Conservation (phyloP, 805 yeast species). For the Candida stauntonica region DNA sequence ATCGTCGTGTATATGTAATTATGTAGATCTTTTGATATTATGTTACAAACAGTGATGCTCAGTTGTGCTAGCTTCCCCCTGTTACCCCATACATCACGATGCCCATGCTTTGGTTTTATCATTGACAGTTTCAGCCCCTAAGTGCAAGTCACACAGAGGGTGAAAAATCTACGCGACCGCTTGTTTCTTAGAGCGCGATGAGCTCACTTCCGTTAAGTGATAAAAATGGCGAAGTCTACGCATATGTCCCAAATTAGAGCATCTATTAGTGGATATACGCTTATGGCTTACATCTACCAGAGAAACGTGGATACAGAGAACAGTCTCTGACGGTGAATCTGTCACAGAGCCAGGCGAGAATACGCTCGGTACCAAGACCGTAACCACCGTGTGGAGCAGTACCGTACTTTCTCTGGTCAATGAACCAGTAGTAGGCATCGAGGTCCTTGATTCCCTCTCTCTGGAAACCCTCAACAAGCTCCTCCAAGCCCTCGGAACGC, state of each 20-base stretch:
- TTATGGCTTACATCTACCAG: slow-evolving; percentile 96
- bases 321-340: slow-evolving; percentile 98
- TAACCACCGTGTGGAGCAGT: slow-evolving; percentile 99
- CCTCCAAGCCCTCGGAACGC: slow-evolving; percentile 85
- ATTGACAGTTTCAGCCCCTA: not conserved
- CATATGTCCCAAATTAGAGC: too few relatives aligned
- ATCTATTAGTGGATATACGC: too few relatives aligned
- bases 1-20: too few relatives aligned
- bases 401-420: slow-evolving; percentile 94
- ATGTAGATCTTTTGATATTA: too few relatives aligned
- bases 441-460: slow-evolving; percentile 80
- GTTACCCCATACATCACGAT: too few relatives aligned
- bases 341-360: slow-evolving; percentile 96
- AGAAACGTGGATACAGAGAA: slow-evolving; percentile 93
- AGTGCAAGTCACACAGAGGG: slow-evolving; percentile 6
- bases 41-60: too few relatives aligned
- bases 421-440: slow-evolving; percentile 90
- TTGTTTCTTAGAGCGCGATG: not conserved
- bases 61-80: too few relatives aligned
- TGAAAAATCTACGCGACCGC: too few relatives aligned
- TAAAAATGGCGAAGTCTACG: not conserved
- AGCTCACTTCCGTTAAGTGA: slow-evolving; percentile 4
- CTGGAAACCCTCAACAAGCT: slow-evolving; percentile 83
- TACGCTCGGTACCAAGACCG: slow-evolving; percentile 97
- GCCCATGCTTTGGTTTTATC: too few relatives aligned